Evolutionary conservation across 2,329 filamentous ascomycete species (phyloP).

Genomic region (Pseudogymnoascus pannorum): DNA sequence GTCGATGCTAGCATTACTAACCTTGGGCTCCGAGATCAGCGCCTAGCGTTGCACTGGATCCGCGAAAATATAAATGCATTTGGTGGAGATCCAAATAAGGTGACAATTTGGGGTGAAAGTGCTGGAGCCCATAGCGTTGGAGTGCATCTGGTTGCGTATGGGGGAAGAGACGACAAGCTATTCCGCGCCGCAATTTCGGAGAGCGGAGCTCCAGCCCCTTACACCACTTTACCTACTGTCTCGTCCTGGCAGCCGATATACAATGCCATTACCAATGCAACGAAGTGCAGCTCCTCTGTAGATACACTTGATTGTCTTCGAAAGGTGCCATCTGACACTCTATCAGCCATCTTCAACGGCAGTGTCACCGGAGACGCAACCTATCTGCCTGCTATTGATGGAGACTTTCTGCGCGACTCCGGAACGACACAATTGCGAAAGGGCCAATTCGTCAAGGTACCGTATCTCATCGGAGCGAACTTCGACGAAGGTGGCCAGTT

Average conservation of each 20-base stretch:
- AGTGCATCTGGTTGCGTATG: constrained; percentile 39
- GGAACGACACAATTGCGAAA: constrained; percentile 46
- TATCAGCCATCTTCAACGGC: constrained; percentile 36
- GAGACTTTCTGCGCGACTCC: constrained; percentile 46
- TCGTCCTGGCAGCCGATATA: not conserved
- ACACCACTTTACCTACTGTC: constrained; percentile 7
- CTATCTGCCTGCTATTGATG: constrained; percentile 42
- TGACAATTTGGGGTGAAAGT: too few relatives aligned
- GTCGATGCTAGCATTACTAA: constrained; percentile 37
- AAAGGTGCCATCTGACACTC: constrained; percentile 33
- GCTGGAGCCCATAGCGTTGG: constrained; percentile 37
- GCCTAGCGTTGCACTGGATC: constrained; percentile 35
- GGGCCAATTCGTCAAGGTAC: constrained; percentile 56
- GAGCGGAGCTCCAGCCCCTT: constrained; percentile 34
- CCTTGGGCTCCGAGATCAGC: constrained; percentile 37
- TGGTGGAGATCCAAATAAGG: too few relatives aligned
- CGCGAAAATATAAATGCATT: constrained; percentile 40
- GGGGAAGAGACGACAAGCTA: constrained; percentile 43
- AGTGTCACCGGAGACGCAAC: constrained; percentile 33
- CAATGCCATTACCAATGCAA: not conserved
- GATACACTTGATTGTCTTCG: constrained; percentile 42
- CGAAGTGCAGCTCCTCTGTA: not conserved
- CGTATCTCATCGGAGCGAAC: constrained; percentile 56
- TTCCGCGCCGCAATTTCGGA: constrained; percentile 47
- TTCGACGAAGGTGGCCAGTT: constrained; percentile 58